Percentiles rank a stretch among this genome's conserved stretches.
Conservation (phyloP, 2,329 filamentous ascomycete species). For the Sodiomyces alkalinus region DNA sequence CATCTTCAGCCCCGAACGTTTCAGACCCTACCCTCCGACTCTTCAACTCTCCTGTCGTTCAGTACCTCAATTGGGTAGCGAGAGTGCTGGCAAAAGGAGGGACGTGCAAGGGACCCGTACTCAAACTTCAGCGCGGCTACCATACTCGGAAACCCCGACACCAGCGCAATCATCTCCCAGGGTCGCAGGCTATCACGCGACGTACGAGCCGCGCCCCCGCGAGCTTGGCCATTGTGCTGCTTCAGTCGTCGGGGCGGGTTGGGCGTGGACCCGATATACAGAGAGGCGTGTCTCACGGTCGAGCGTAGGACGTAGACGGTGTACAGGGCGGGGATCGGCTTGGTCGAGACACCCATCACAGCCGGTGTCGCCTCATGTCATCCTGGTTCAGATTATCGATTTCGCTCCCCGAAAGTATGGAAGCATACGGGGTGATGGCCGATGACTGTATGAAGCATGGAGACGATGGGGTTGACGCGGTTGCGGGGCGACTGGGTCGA, state of each 20-base stretch:
- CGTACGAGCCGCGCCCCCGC: conserved; percentile 71
- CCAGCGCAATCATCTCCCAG: conserved; percentile 81
- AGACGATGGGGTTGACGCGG: too few species aligned
- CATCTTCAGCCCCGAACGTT: too few species aligned
- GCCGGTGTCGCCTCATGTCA: conserved; percentile 8
- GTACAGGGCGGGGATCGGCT: conserved; percentile 73
- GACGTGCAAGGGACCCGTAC: conserved; percentile 26
- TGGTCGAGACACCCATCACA: conserved; percentile 25
- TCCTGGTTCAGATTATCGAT: conserved; percentile 4
- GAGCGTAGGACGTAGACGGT: conserved; percentile 88
- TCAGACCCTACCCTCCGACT: too few species aligned
- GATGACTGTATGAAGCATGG: too few species aligned
- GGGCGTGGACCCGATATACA: conserved; percentile 88
- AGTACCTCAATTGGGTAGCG: conserved; percentile 1
- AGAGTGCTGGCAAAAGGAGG: neutral
- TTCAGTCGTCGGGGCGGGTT: conserved; percentile 70
- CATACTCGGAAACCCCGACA: conserved; percentile 78
- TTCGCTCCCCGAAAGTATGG: too few species aligned
- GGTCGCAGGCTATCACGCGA: conserved; percentile 53
- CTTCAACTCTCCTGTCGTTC: too few species aligned
- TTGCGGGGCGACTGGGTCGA: too few species aligned
- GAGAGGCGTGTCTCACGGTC: conserved; percentile 50
- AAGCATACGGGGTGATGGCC: too few species aligned
- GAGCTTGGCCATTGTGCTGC: conserved; percentile 78
- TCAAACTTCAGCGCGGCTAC: conserved; percentile 89